Base-by-base conservation (phyloP, 805 yeast genomes). In the Spathaspora arborariae region DNA sequence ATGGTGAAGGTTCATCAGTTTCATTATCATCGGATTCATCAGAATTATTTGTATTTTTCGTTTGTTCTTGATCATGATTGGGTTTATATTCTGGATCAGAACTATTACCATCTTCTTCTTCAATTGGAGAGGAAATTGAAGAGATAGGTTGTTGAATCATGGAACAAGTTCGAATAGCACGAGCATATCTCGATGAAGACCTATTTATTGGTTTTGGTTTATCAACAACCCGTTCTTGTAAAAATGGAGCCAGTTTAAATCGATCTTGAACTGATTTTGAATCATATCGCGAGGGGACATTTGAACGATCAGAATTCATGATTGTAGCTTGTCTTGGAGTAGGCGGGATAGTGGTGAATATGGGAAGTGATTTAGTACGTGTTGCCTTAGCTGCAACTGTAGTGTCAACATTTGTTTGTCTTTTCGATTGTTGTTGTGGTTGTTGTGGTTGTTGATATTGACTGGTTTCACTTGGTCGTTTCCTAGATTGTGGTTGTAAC, bases 201-300 rank as follows among this genome's bases (percentile, higher is more conserved):
- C 63, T 51, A 41, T 51, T 50, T 45, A 61, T 56, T 50, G 58
- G 57, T 38, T 55, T 57, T 2, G 74, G 74, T 45, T 68, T 67
- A 46, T 68, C 74, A 34, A 71, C 62, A n/a, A 69, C 61, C 45
- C 69, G 70, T 20, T 69, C 70, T 56, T 60, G 73, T 20, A 68
- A 57, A 52, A 70, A 70, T 6, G 75, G 72, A 2, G 75, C 76
- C 73, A 67, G 73, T 50, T 71, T 72, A 56, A 72, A 72, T 44
- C 77, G 55, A 37, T 72, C 74, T 56, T 67, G 72, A 22, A 72
- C 67, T 43, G 69, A 63, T 45, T 70, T 68, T 48, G 64, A 61
- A 49, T 71, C 74, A 52, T 68, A 68, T 41, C 59, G 63, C 11
- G 74, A 66, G 3, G 75, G 58, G 5, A 62, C 58, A 45, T 64